Percentiles rank a stretch among this genome's conserved stretches.
Evolutionary conservation across 2,329 filamentous ascomycete species (phyloP).

Genomic region (Zymoseptoria pseudotritici): DNA sequence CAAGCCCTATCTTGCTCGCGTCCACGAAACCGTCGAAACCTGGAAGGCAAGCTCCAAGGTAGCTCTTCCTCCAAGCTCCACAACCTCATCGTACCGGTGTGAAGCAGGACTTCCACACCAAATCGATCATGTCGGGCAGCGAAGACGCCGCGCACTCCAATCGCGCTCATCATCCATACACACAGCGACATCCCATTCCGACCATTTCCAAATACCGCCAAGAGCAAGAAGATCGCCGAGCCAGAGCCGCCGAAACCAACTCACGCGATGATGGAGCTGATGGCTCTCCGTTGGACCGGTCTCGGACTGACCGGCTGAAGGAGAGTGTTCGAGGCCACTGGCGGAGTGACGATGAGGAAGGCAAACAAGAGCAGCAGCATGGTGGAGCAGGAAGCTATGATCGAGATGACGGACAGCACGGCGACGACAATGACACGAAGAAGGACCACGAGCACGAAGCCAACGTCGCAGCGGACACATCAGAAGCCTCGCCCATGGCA

Average conservation of each 20-base stretch:
- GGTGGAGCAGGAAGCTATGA: constrained; percentile 4
- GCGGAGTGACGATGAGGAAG: constrained; percentile 12
- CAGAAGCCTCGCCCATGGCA: constrained; percentile 32
- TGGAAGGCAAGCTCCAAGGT: background rate
- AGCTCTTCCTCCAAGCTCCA: background rate
- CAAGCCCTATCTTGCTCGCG: background rate
- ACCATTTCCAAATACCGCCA: constrained; percentile 41
- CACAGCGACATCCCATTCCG: constrained; percentile 38
- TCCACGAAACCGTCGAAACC: background rate
- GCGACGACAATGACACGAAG: constrained; percentile 10
- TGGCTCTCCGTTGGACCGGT: constrained; percentile 18
- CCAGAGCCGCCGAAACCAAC: constrained; percentile 23
- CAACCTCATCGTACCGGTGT: background rate
- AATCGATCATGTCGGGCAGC: constrained; percentile 23
- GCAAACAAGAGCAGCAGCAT: constrained; percentile 9
- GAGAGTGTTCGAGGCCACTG: constrained; percentile 22
- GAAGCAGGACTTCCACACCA: background rate
- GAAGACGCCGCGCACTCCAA: constrained; percentile 37
- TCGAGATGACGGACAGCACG: constrained; percentile 7
- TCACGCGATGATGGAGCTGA: constrained; percentile 25
- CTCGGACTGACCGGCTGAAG: constrained; percentile 30
- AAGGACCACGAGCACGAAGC: constrained; percentile 20
- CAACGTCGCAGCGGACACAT: constrained; percentile 34
- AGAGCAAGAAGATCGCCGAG: constrained; percentile 37
- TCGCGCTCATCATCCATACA: constrained; percentile 38